Percentiles rank a stretch among this genome's conserved stretches.
Conservation (phyloP, 2,329 filamentous ascomycete species). For the Cordyceps farinosa region DNA sequence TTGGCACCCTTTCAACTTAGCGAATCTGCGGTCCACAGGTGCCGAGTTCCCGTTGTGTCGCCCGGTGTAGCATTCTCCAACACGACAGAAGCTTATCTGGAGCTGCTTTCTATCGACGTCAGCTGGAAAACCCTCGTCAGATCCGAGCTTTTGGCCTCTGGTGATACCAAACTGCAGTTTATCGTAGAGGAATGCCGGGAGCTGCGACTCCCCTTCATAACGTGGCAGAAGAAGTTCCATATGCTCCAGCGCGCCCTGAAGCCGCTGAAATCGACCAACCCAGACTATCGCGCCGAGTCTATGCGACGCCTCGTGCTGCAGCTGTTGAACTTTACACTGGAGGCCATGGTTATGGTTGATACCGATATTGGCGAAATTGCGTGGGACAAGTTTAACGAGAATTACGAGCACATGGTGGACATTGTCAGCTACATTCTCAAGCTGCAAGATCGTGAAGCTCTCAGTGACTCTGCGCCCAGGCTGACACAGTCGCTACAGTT, state of each 20-base stretch:
- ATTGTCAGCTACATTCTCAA: neutral
- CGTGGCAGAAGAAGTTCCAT: too few relatives aligned
- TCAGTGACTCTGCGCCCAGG: neutral
- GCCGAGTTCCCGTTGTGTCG: too few relatives aligned
- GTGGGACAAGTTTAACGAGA: neutral
- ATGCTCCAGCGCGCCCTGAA: too few relatives aligned
- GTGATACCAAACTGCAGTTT: neutral
- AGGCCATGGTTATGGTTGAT: neutral
- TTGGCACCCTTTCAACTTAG: neutral
- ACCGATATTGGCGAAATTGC: neutral
- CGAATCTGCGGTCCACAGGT: too few relatives aligned
- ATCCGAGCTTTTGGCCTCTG: neutral
- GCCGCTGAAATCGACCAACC: neutral
- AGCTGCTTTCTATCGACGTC: neutral
- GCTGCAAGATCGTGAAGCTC: neutral
- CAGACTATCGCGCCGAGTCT: neutral
- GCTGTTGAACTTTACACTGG: neutral
- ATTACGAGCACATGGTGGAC: neutral
- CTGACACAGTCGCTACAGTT: neutral
- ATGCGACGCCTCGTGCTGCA: neutral
- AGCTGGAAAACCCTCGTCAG: neutral
- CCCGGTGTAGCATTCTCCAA: neutral
- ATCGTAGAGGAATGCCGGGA: too few relatives aligned
- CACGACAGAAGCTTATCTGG: neutral
- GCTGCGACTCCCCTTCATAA: too few relatives aligned